phyloP scores from a whole-genome alignment of 2,329 filamentous ascomycete genomes.

The Dactylonectria estremocensis region DNA sequence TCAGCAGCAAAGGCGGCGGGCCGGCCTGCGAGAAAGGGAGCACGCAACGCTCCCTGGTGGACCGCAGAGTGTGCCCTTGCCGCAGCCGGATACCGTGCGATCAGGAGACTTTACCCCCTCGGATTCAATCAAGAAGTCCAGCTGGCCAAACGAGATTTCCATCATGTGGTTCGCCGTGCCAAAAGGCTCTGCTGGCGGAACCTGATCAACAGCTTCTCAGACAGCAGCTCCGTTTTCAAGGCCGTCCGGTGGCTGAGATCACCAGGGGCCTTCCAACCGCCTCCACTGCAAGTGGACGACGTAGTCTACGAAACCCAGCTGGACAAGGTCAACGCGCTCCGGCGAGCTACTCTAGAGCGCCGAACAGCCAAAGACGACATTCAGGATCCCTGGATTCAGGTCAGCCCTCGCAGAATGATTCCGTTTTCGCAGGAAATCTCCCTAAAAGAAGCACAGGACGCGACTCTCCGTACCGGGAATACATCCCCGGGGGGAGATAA shows the following conservation, averaged over 20 bases:
- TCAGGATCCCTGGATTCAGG: slow-evolving; percentile 30
- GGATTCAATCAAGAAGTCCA: slow-evolving; percentile 32
- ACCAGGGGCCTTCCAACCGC: slow-evolving; percentile 33
- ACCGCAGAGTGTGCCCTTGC: slow-evolving; percentile 32
- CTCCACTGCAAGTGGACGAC: slow-evolving; percentile 33
- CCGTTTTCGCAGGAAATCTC: slow-evolving; percentile 32
- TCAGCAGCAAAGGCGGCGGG: slow-evolving; percentile 25
- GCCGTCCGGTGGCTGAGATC: too few species aligned
- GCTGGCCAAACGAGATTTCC: slow-evolving; percentile 28
- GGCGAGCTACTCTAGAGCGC: slow-evolving; percentile 32
- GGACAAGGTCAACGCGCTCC: slow-evolving; percentile 38
- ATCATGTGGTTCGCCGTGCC: slow-evolving; percentile 23
- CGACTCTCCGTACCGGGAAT: slow-evolving; percentile 37
- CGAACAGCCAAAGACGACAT: slow-evolving; percentile 34
- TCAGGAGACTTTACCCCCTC: slow-evolving; percentile 29
- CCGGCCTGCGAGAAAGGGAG: slow-evolving; percentile 19
- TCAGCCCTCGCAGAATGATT: slow-evolving; percentile 22
- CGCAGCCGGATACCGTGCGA: slow-evolving; percentile 30
- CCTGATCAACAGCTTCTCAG: too few species aligned
- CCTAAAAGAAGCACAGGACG: slow-evolving; percentile 33
- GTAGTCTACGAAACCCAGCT: slow-evolving; percentile 33
- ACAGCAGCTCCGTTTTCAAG: too few species aligned
- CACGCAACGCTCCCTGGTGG: slow-evolving; percentile 33
- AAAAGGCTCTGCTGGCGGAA: slow-evolving; percentile 27
- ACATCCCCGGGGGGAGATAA: slow-evolving; percentile 40